Base-by-base conservation (phyloP, 1,284 basidiomycete genomes). In the Pseudozyma sp. region DNA sequence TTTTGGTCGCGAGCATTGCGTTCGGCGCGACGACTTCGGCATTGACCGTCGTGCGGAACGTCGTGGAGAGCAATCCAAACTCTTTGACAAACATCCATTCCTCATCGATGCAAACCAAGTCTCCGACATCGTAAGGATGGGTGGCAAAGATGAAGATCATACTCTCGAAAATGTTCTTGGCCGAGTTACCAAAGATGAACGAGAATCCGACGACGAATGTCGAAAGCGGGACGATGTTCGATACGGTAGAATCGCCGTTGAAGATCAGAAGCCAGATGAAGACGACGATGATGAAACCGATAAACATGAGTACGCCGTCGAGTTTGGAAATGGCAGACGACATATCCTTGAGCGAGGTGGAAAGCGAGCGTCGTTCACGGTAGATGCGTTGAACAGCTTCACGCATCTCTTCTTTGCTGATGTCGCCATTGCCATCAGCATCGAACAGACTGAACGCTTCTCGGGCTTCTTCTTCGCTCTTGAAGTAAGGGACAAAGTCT, bases 371-470 rank as follows among this genome's bases (percentile, higher is more conserved):
- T 19, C 92, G 88, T 84, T 94, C 92, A 55, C 89, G 87, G 81
- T 93, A 94, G 55, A 94, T 93, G 36, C 92, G 87, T 77, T 92
- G 91, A 3, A 94, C 92, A 1, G 91, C 92, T 80, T 92, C 91
- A 47, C 92, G 89, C 92, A 94, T 94, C 86, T 94, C 92, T 38
- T 87, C 88, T 83, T 90, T 92, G 16, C 88, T 89, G 61, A 94
- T 92, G 78, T 93, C 92, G 10, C 92, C 93, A 78, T 94, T 94
- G 14, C 88, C 90, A 81, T 94, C 93, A 80, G 91, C 91, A 83
- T 94, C 93, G 70, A 94, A 94, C 7, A 93, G 79, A 18, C 87
- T 86, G 76, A 94, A 94, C 1, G 92, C 92, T 31, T 89, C 81
- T 73, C 91, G 89, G 34, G 93, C 93, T 79, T 93, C 92, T 12